Conservation (phyloP, 2,329 filamentous ascomycete genomes). For the Elsinoe arachidis region DNA sequence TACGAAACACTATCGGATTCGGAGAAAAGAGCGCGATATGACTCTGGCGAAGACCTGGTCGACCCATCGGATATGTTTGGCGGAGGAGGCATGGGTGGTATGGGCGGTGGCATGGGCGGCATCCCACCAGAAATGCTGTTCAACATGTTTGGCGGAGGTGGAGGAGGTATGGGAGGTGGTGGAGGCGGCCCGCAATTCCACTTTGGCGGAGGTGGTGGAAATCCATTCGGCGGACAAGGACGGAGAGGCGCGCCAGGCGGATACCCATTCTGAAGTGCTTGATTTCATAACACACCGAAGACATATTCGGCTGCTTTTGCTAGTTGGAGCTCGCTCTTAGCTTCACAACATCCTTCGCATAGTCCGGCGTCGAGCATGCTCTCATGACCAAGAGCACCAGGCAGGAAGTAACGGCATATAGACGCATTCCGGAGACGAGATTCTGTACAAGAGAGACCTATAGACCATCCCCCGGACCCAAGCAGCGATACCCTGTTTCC, state of each 20-base stretch:
- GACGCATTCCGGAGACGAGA: neutral
- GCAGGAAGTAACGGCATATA: neutral
- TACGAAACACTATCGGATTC: constrained; percentile 93
- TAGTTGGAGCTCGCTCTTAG: neutral
- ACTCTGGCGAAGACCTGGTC: constrained; percentile 83
- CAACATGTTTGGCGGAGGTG: constrained; percentile 67
- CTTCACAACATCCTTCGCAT: neutral
- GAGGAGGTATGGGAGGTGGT: constrained; percentile 35
- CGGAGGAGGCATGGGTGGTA: constrained; percentile 41
- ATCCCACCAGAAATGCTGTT: constrained; percentile 73
- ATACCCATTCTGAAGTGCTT: constrained; percentile 1
- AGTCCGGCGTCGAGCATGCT: neutral
- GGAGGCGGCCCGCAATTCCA: constrained; percentile 39
- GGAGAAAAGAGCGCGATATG: constrained; percentile 85
- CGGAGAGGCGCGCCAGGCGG: constrained; percentile 4
- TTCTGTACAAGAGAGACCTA: neutral
- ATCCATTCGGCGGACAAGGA: constrained; percentile 3
- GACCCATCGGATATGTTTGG: constrained; percentile 76
- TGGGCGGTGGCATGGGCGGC: constrained; percentile 36
- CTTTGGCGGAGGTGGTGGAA: constrained; percentile 24
- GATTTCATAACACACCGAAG: neutral
- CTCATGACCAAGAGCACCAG: neutral
- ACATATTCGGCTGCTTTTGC: neutral
- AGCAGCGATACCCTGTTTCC: neutral
- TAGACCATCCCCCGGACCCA: neutral